Conservation (phyloP, 305 asterid species). For the Fraxinus dipetala region DNA sequence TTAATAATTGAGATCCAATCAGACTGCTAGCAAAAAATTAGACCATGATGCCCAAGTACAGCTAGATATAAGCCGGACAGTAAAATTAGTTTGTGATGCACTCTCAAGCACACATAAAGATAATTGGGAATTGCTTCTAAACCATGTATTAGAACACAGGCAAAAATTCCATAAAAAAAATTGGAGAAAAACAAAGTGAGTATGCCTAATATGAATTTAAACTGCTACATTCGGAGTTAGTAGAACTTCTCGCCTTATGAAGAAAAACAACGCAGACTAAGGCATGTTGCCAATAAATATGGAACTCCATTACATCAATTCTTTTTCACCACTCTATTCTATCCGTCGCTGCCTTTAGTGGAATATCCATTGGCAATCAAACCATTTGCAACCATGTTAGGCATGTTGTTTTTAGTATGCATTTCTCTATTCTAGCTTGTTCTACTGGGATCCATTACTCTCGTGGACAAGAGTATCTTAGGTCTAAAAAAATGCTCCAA, state of each 20-base stretch:
- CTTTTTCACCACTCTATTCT: background rate
- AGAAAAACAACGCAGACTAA: background rate
- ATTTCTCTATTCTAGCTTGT: background rate
- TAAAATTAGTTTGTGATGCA: background rate
- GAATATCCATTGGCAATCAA: background rate
- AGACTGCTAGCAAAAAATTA: background rate
- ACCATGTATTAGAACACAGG: constrained; percentile 8
- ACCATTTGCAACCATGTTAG: background rate
- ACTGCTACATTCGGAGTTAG: background rate
- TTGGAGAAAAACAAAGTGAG: constrained; percentile 9
- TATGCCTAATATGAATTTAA: background rate
- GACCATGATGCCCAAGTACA: background rate
- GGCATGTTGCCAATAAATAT: background rate
- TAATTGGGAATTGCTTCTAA: constrained; percentile 1
- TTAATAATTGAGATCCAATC: background rate
- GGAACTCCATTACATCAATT: background rate
- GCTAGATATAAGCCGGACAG: background rate
- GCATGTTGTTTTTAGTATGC: background rate
- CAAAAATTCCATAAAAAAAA: background rate
- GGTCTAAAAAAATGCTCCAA: background rate
- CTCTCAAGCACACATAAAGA: background rate
- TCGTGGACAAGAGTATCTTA: background rate
- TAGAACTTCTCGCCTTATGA: background rate
- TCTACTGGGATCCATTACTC: background rate
- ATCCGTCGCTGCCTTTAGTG: background rate